Percentiles rank a stretch among this genome's conserved stretches.
phyloP scores from a whole-genome alignment of 192 early-diverging fungal genomes.

The Haplosporangium gracile region DNA sequence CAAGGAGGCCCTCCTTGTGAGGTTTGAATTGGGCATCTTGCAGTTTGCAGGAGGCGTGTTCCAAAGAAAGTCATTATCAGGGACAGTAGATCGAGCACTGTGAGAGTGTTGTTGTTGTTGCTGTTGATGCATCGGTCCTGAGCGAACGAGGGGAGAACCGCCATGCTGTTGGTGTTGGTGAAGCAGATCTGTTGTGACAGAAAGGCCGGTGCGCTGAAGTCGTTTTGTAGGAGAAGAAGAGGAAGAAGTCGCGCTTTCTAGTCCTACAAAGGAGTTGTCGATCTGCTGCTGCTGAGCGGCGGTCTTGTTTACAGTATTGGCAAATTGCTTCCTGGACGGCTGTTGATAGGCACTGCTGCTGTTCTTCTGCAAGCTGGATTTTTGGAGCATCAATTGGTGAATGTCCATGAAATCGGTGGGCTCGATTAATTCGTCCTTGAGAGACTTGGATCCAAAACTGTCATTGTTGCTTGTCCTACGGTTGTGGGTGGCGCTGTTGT shows the following conservation, averaged over 20 bases:
- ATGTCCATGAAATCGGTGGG: constrained; percentile 7
- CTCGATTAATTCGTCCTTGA: constrained; percentile 23
- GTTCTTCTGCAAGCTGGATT: not conserved
- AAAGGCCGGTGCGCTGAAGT: constrained; percentile 27
- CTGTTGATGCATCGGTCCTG: not conserved
- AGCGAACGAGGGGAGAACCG: not conserved
- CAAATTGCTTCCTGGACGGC: not conserved
- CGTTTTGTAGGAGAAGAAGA: not conserved
- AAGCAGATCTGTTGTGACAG: constrained; percentile 18
- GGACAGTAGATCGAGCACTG: not conserved
- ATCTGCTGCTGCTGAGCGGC: not conserved
- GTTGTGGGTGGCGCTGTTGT: not conserved
- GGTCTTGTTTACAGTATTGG: not conserved
- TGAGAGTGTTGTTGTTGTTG: constrained; percentile 8
- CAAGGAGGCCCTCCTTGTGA: constrained; percentile 29
- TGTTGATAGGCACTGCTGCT: not conserved
- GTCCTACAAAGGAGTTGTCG: not conserved
- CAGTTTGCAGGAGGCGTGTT: constrained; percentile 41
- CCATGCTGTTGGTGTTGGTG: not conserved
- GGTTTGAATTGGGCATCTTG: constrained; percentile 14
- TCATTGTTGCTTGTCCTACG: not conserved
- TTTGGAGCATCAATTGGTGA: not conserved
- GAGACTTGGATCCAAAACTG: not conserved
- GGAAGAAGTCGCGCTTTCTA: not conserved
- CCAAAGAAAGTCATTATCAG: not conserved